These are phyloP conservation scores for Candida sanyiensis DNA, from an alignment of 805 yeast species.

Conservation along the genomic window DNA sequence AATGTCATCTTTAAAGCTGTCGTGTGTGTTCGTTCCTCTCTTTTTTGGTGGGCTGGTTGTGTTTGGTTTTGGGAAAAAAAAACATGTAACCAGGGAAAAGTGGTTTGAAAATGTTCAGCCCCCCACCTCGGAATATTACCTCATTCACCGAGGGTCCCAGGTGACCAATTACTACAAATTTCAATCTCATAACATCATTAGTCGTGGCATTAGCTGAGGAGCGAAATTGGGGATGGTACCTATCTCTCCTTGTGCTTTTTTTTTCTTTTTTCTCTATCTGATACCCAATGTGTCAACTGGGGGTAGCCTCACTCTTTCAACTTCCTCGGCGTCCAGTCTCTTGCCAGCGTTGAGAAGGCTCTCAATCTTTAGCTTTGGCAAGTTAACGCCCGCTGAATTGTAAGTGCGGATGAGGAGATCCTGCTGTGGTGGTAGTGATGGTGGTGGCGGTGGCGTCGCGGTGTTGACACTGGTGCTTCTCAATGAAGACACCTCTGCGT, in stretches of 20 bases:
- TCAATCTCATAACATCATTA: too few species aligned
- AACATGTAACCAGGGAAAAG: background rate
- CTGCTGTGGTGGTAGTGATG: background rate
- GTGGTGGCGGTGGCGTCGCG: background rate
- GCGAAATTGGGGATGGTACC: background rate
- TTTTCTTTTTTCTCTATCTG: slow-evolving; percentile 1
- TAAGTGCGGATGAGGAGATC: background rate
- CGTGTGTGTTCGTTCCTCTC: background rate
- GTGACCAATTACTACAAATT: too few species aligned
- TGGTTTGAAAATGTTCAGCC: too few species aligned
- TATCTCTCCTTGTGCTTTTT: too few species aligned
- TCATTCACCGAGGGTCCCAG: too few species aligned
- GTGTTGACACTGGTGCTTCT: slow-evolving; percentile 2
- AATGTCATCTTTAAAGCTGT: background rate
- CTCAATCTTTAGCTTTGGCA: slow-evolving; percentile 17
- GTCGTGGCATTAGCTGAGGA: background rate
- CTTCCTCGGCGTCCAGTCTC: background rate
- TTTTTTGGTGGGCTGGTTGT: background rate
- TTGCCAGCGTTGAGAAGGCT: slow-evolving; percentile 15
- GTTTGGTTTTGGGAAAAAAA: too few species aligned
- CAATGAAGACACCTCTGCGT: slow-evolving; percentile 3
- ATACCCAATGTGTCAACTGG: slow-evolving; percentile 22
- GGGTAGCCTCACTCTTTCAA: slow-evolving; percentile 16
- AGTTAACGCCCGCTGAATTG: background rate
- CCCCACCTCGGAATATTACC: slow-evolving; percentile 1